Conservation (phyloP, 495 filamentous ascomycete genomes). For the Melanomma pulvis-pyrius region DNA sequence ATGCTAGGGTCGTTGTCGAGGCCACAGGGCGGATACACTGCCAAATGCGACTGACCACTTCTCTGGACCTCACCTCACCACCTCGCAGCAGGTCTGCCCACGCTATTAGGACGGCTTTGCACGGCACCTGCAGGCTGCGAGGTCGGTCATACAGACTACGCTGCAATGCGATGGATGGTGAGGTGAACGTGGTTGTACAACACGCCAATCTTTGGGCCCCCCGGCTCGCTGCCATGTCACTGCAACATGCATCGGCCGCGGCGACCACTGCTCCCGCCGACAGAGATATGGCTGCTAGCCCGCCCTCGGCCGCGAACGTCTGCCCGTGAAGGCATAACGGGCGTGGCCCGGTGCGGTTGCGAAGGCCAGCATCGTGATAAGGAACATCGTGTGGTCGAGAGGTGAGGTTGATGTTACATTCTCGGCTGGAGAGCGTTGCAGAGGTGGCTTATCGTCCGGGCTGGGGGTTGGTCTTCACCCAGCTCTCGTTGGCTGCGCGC, state of each 20-base stretch:
- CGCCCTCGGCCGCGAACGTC: neutral
- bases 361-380: constrained; percentile 5
- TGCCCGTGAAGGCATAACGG: constrained; percentile 3
- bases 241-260: constrained; percentile 10
- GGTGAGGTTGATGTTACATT: constrained; percentile 26
- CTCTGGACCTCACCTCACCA: neutral
- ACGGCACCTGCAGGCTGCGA: neutral
- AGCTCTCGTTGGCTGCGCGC: neutral
- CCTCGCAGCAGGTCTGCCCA: neutral
- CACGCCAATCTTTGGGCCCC: constrained; percentile 19
- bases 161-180: constrained; percentile 26
- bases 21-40: neutral
- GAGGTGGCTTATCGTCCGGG: constrained; percentile 5
- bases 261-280: neutral
- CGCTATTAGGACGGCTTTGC: neutral
- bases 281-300: neutral
- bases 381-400: neutral
- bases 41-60: neutral
- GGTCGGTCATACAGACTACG: neutral
- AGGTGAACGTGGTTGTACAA: constrained; percentile 37
- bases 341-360: neutral
- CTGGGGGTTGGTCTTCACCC: neutral
- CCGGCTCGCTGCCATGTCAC: constrained; percentile 24
- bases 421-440: constrained; percentile 23
- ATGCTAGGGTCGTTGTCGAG: constrained; percentile 8